phyloP scores from a whole-genome alignment of 2,329 filamentous ascomycete species.

The Penicillium sp. region DNA sequence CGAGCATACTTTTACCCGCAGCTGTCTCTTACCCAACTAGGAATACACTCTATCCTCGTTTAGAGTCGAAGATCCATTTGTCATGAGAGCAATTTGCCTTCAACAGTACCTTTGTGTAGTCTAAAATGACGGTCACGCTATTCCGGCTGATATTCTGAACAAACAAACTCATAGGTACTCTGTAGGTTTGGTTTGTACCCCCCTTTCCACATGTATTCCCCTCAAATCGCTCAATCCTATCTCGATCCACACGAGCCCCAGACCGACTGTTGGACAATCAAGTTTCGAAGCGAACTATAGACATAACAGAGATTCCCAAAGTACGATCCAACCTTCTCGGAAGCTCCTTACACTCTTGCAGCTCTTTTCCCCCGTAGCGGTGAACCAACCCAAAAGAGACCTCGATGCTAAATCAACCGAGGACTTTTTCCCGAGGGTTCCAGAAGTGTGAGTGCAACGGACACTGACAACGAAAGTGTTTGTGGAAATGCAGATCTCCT shows the following conservation, averaged over 20 bases:
- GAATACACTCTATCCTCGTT: neutral
- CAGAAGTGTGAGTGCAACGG: constrained; percentile 3
- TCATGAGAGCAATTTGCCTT: constrained; percentile 4
- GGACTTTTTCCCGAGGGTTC: neutral
- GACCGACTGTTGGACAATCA: neutral
- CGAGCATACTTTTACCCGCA: neutral
- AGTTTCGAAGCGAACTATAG: neutral
- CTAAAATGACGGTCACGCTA: neutral
- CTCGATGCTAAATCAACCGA: neutral
- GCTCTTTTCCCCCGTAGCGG: constrained; percentile 7
- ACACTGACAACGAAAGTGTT: neutral
- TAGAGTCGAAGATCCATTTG: neutral
- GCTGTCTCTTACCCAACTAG: neutral
- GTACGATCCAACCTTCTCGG: neutral
- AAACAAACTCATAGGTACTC: neutral
- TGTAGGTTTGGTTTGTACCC: neutral
- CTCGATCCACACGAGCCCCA: neutral
- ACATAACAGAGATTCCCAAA: neutral
- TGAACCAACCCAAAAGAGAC: constrained; percentile 4
- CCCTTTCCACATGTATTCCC: neutral
- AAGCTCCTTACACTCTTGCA: neutral
- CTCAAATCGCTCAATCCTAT: neutral
- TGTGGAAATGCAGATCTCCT: constrained; percentile 9
- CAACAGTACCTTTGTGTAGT: constrained; percentile 4
- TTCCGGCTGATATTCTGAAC: neutral